These are phyloP conservation scores for Fusarium sp. DNA, from an alignment of 2,329 filamentous ascomycete genomes.

Conservation along the genomic window DNA sequence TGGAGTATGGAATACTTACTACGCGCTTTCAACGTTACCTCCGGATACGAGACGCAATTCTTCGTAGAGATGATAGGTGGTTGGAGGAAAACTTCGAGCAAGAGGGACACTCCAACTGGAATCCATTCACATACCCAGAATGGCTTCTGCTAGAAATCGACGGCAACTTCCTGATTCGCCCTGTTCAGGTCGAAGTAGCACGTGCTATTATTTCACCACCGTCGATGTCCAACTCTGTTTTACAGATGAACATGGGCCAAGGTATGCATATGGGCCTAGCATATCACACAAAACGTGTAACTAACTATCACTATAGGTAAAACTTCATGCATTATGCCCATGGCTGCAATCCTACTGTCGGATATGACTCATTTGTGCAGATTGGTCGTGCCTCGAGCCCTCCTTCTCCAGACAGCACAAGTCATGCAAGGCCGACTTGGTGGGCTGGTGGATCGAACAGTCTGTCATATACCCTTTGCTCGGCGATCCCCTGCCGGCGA, in stretches of 20 bases:
- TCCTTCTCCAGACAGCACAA: slow-evolving; percentile 69
- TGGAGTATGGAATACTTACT: slow-evolving; percentile 60
- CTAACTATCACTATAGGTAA: slow-evolving; percentile 58
- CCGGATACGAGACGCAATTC: slow-evolving; percentile 56
- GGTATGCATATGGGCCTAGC: slow-evolving; percentile 49
- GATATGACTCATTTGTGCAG: slow-evolving; percentile 62
- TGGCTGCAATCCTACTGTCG: slow-evolving; percentile 61
- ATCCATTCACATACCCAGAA: slow-evolving; percentile 64
- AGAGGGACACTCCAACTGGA: slow-evolving; percentile 69
- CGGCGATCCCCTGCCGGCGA: slow-evolving; percentile 58
- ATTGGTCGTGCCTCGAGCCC: slow-evolving; percentile 68
- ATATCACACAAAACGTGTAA: accelerated
- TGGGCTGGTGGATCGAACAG: slow-evolving; percentile 63
- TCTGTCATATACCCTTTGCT: slow-evolving; percentile 70
- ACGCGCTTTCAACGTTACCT: slow-evolving; percentile 61
- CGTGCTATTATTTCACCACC: slow-evolving; percentile 67
- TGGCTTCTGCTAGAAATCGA: slow-evolving; percentile 78
- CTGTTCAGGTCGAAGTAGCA: slow-evolving; percentile 72
- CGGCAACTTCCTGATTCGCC: slow-evolving; percentile 70
- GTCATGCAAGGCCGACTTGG: slow-evolving; percentile 68
- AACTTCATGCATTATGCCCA: slow-evolving; percentile 69
- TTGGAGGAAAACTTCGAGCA: slow-evolving; percentile 61
- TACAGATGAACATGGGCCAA: slow-evolving; percentile 77
- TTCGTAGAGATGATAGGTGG: slow-evolving; percentile 44
- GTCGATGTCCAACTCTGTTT: slow-evolving; percentile 66